A percentile compares a stretch with the other conserved stretches of the same genome.
Evolutionary conservation across 169 alveolate species (phyloP).

Genomic region (Plasmodium reichenowi): DNA sequence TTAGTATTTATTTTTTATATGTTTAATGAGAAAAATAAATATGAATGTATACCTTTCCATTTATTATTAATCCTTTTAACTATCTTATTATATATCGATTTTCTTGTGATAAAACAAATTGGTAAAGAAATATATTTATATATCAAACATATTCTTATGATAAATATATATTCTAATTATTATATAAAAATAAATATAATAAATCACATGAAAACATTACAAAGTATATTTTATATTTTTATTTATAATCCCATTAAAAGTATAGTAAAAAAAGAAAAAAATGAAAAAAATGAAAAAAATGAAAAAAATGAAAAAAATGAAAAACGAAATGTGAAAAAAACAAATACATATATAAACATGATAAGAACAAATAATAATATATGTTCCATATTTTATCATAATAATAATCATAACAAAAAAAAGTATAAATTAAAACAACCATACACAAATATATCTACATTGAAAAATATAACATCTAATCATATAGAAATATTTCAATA

Average conservation of each 20-base stretch:
- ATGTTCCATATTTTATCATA: background rate
- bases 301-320: too few relatives aligned
- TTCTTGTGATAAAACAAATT: background rate
- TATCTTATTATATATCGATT: conserved; percentile 15
- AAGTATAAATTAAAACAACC: background rate
- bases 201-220: too few relatives aligned
- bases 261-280: too few relatives aligned
- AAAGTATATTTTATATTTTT: too few relatives aligned
- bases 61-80: conserved; percentile 23
- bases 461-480: conserved; percentile 15
- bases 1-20: conserved; percentile 17
- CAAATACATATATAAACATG: too few relatives aligned
- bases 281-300: too few relatives aligned
- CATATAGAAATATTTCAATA: conserved; percentile 28
- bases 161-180: background rate
- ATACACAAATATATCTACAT: background rate
- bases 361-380: too few relatives aligned
- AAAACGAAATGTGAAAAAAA: too few relatives aligned
- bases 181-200: too few relatives aligned
- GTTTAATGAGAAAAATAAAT: conserved; percentile 5
- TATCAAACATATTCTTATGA: background rate
- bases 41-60: conserved; percentile 12
- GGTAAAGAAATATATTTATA: conserved; percentile 7
- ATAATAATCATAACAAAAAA: background rate
- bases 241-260: too few relatives aligned